phyloP scores from a whole-genome alignment of 768 basidiomycete genomes.

The Mrakia frigida region DNA sequence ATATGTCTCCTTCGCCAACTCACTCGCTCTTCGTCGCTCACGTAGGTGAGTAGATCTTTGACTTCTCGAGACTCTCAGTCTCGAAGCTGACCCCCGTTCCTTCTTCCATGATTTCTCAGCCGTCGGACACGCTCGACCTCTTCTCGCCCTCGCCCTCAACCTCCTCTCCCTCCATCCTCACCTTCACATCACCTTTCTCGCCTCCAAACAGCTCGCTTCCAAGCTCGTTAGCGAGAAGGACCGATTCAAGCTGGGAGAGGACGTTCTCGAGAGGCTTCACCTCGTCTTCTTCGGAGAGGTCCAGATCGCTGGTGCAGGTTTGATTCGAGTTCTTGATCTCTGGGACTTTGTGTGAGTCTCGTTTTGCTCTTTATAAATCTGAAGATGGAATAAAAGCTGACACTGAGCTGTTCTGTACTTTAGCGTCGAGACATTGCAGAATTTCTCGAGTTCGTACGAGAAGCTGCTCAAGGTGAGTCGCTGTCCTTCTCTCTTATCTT shows the following conservation, averaged over 20 bases:
- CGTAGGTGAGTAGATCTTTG: background rate
- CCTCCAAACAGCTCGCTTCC: background rate
- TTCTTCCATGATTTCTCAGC: background rate
- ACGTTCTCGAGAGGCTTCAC: background rate
- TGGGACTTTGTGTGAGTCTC: background rate
- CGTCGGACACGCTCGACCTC: background rate
- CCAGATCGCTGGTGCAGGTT: background rate
- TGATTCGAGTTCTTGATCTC: background rate
- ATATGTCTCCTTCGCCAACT: background rate
- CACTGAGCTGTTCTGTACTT: background rate
- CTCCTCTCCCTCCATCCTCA: background rate
- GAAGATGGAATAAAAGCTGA: background rate
- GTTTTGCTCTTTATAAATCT: background rate
- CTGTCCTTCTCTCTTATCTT: background rate
- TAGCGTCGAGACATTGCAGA: background rate
- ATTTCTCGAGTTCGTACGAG: background rate
- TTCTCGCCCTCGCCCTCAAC: constrained; percentile 7
- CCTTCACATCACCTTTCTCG: constrained; percentile 4
- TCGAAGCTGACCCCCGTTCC: background rate
- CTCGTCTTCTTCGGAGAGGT: background rate
- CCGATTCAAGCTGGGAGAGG: background rate
- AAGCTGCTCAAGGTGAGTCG: background rate
- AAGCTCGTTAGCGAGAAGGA: background rate
- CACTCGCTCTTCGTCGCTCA: constrained; percentile 1
- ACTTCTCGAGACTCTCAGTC: background rate